These are phyloP conservation scores for Yamadazyma kanchanaburiensis DNA, from an alignment of 1,139 yeast genomes.

Conservation along the genomic window DNA sequence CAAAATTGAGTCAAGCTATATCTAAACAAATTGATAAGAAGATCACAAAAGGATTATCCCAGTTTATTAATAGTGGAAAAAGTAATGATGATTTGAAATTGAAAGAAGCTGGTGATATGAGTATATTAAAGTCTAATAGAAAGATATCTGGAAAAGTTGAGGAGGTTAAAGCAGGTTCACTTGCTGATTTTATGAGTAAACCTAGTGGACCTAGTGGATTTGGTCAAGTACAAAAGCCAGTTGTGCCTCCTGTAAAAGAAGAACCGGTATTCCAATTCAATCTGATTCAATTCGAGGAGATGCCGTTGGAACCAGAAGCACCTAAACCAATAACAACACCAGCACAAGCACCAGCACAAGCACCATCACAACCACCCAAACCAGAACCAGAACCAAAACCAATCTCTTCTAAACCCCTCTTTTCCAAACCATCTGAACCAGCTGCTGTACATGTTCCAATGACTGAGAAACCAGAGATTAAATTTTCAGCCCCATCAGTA, in stretches of 20 bases:
- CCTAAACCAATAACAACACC: not conserved
- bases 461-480: constrained; percentile 1
- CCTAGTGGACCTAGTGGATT: not conserved
- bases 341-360: not conserved
- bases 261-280: too few relatives aligned
- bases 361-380: not conserved
- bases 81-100: constrained; percentile 24
- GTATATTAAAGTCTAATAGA: not conserved
- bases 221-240: not conserved
- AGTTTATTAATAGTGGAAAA: constrained; percentile 38
- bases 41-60: constrained; percentile 23
- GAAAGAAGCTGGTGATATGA: constrained; percentile 2
- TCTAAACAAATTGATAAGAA: constrained; percentile 52
- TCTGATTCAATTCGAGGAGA: too few relatives aligned
- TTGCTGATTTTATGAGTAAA: constrained; percentile 13
- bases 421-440: constrained; percentile 3
- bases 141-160: not conserved
- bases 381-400: too few relatives aligned
- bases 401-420: too few relatives aligned
- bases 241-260: too few relatives aligned
- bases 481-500: not conserved
- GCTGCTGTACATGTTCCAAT: constrained; percentile 5
- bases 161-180: constrained; percentile 14
- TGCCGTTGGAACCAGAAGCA: too few relatives aligned
- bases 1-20: constrained; percentile 54